These are phyloP conservation scores for Salix suchowensis DNA, from an alignment of 345 rosid genomes.

Conservation along the genomic window DNA sequence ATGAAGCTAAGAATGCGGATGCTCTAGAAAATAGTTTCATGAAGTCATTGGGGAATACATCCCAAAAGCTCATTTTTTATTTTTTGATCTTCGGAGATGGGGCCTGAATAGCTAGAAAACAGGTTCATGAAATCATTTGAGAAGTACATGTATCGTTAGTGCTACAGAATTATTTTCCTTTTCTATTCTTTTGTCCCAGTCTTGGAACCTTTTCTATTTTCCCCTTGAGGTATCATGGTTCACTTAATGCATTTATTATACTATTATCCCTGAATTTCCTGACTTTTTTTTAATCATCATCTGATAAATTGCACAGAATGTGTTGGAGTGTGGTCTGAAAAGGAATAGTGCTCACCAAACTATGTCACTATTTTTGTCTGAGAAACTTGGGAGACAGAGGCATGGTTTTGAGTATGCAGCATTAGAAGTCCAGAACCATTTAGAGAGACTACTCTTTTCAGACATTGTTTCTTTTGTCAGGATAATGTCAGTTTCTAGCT, in stretches of 20 bases:
- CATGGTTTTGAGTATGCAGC: slow-evolving; percentile 91
- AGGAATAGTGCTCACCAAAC: slow-evolving; percentile 52
- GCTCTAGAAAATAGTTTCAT: not conserved
- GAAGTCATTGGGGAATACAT: not conserved
- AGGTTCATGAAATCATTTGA: not conserved
- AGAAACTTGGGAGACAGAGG: slow-evolving; percentile 58
- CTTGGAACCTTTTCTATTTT: not conserved
- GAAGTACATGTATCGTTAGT: not conserved
- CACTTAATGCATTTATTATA: not conserved
- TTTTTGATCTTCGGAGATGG: not conserved
- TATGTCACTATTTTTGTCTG: slow-evolving; percentile 65
- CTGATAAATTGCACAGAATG: slow-evolving; percentile 51
- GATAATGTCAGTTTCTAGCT: slow-evolving; percentile 56
- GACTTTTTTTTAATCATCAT: slow-evolving; percentile 9
- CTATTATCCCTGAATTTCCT: slow-evolving; percentile 1
- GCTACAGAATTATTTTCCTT: not conserved
- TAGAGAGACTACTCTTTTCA: slow-evolving; percentile 65
- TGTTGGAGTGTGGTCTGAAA: slow-evolving; percentile 78
- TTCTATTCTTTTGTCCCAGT: not conserved
- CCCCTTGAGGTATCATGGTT: not conserved
- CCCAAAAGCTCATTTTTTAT: too few species aligned
- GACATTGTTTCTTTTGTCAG: slow-evolving; percentile 62
- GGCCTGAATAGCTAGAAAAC: not conserved
- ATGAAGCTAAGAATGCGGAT: too few species aligned
- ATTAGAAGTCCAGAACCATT: slow-evolving; percentile 63